Evolutionary conservation across 2,329 filamentous ascomycete genomes (phyloP).

Genomic region (Dichotomopilus funicola): DNA sequence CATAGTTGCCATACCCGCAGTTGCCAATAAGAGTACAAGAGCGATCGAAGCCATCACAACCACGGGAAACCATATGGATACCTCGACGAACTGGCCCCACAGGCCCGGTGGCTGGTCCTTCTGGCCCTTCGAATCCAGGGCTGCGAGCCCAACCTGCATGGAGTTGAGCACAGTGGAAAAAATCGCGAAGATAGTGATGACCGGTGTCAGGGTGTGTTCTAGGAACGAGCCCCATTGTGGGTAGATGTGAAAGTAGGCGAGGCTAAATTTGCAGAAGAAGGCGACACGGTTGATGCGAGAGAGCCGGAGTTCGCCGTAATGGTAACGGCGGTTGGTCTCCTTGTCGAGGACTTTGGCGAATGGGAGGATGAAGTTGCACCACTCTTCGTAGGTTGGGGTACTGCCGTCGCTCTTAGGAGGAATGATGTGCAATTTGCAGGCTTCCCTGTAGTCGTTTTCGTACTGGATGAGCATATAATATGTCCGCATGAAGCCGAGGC

Average conservation of each 20-base stretch:
- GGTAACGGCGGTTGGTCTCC: slow-evolving; percentile 28
- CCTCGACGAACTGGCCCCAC: slow-evolving; percentile 21
- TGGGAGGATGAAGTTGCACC: slow-evolving; percentile 27
- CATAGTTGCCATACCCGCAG: slow-evolving; percentile 19
- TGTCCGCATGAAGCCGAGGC: slow-evolving; percentile 32
- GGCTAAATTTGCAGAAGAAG: slow-evolving; percentile 15
- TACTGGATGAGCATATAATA: slow-evolving; percentile 31
- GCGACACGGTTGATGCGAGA: slow-evolving; percentile 29
- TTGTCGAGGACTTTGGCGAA: slow-evolving; percentile 25
- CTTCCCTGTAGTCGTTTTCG: slow-evolving; percentile 31
- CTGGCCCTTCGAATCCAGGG: slow-evolving; percentile 11
- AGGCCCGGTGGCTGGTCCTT: too few relatives aligned
- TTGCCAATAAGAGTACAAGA: slow-evolving; percentile 8
- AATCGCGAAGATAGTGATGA: slow-evolving; percentile 26
- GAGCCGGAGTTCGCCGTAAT: slow-evolving; percentile 35
- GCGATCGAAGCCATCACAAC: slow-evolving; percentile 21
- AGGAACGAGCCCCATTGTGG: slow-evolving; percentile 27
- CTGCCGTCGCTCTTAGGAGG: slow-evolving; percentile 22
- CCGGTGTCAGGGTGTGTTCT: slow-evolving; percentile 21
- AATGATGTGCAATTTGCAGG: slow-evolving; percentile 25
- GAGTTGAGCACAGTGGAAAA: slow-evolving; percentile 26
- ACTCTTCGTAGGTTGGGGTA: slow-evolving; percentile 26
- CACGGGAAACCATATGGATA: slow-evolving; percentile 23
- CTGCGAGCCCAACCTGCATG: slow-evolving; percentile 26
- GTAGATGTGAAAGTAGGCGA: slow-evolving; percentile 27